Base-by-base conservation (phyloP, 352 stramenopile genomes). In the Globisporangium orthogonon region DNA sequence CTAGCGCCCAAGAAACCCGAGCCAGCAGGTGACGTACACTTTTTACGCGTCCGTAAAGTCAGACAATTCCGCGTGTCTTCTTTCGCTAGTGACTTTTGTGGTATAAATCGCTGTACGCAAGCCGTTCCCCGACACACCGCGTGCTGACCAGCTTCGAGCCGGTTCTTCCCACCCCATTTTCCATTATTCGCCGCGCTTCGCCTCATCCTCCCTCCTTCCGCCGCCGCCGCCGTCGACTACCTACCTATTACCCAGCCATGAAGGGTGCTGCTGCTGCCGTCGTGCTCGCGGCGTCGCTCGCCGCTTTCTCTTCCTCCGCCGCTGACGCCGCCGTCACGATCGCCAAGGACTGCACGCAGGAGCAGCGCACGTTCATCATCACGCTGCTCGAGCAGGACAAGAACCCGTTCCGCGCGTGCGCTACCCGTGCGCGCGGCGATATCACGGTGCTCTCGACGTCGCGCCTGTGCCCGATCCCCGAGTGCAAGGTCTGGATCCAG, bases 361-460 rank as follows among this genome's bases (percentile, higher is more conserved):
- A 59, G 23, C 51, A 89, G 61, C 78, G 76, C 55, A 58, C 84
- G 61, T 40, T 61, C 39, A 63, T 78, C 52, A 89, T 84, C 71
- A 68, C 75, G 62, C 66, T 87, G 48, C 73, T 83, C 28, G 47
- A 79, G n/a, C 74, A 86, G 67, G 69, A 83, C 54, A 58, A 63
- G 35, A 76, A 84, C 49, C 71, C 73, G n/a, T 68, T 66, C 56
- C 86, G 86, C 57, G 63, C 67, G 29, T 90, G 77, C 53, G 79
- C 83, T 56, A 51, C 66, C 54, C 67, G 70, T 52, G 71, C 69
- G 43, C 74, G 70, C 23, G 65, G 71, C 53, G 74, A 85, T 64
- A 78, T 88, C 54, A 71, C 64, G 31, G 62, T 61, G 30, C 60
- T 87, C 31, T 73, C 52, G 28, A 84, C 78, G 35, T 86, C 62